These are phyloP conservation scores for Penicillium desertorum DNA, from an alignment of 495 filamentous ascomycete genomes.

Conservation along the genomic window DNA sequence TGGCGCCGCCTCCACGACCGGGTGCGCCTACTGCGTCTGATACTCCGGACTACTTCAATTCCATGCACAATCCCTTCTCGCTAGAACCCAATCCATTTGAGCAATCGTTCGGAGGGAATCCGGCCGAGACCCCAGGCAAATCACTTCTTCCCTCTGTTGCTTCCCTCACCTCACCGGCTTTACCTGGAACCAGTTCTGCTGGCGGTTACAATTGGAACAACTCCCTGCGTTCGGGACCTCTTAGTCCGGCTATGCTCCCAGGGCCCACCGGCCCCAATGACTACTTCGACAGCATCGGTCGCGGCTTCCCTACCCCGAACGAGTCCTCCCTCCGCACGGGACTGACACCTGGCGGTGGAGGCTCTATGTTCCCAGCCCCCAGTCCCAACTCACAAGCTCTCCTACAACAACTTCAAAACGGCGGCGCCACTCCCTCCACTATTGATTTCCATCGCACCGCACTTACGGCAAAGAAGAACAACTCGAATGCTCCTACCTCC, in stretches of 20 bases:
- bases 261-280: conserved; percentile 76
- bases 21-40: conserved; percentile 53
- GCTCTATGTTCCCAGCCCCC: conserved; percentile 94
- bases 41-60: conserved; percentile 77
- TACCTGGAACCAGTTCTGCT: conserved; percentile 66
- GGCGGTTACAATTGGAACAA: conserved; percentile 75
- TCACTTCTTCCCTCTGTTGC: conserved; percentile 89
- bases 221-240: conserved; percentile 83
- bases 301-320: conserved; percentile 93
- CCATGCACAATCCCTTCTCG: conserved; percentile 62
- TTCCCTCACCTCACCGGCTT: conserved; percentile 84
- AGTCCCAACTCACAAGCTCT: conserved; percentile 83
- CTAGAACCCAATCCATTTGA: conserved; percentile 97
- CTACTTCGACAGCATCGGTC: conserved; percentile 77
- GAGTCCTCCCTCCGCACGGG: conserved; percentile 92
- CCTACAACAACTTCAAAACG: conserved; percentile 74
- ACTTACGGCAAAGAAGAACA: conserved; percentile 71
- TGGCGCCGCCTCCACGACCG: conserved; percentile 81
- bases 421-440: conserved; percentile 82
- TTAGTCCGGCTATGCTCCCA: conserved; percentile 97
- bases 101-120: conserved; percentile 72
- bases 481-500: conserved; percentile 49
- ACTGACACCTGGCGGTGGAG: conserved; percentile 90
- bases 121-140: conserved; percentile 78
- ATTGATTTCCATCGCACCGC: conserved; percentile 95